These are phyloP conservation scores for Ophiostoma ips DNA, from an alignment of 2,329 filamentous ascomycete species.

Conservation along the genomic window DNA sequence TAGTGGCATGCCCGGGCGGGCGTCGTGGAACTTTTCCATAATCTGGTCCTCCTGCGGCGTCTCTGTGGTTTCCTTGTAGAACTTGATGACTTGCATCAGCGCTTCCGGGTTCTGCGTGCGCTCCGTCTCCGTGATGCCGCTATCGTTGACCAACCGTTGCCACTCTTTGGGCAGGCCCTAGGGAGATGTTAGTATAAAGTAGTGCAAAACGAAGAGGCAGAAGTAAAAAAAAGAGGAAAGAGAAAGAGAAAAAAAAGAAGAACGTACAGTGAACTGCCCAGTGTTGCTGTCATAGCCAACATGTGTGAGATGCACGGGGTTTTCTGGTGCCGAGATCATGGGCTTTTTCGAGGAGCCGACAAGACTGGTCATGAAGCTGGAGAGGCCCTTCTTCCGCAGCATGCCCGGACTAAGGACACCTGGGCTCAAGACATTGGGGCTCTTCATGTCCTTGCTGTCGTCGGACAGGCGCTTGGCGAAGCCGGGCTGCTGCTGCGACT, in stretches of 20 bases:
- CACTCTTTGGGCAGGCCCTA: conserved; percentile 94
- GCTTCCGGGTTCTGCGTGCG: conserved; percentile 91
- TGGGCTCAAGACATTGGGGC: conserved; percentile 12
- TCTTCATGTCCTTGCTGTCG: conserved; percentile 52
- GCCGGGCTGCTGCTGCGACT: conserved; percentile 31
- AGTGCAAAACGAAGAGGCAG: neutral
- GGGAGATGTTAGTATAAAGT: neutral
- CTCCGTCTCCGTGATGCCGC: conserved; percentile 90
- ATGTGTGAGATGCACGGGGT: conserved; percentile 94
- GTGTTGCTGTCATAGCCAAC: conserved; percentile 95
- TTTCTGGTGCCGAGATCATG: conserved; percentile 93
- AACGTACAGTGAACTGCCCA: conserved; percentile 85
- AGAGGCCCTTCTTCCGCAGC: conserved; percentile 76
- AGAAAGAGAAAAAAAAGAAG: too few species aligned
- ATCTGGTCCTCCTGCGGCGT: conserved; percentile 69
- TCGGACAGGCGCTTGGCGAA: conserved; percentile 66
- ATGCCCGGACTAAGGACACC: conserved; percentile 25
- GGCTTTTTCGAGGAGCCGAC: conserved; percentile 80
- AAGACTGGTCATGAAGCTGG: conserved; percentile 70
- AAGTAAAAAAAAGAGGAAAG: too few species aligned
- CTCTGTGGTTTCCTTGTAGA: conserved; percentile 91
- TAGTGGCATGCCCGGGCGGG: conserved; percentile 40
- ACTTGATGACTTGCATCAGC: conserved; percentile 87
- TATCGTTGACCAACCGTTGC: conserved; percentile 90
- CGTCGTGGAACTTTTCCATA: conserved; percentile 93